Evolutionary conservation across 179 eudicot genomes (phyloP).

Genomic region (Spinacia oleracea): DNA sequence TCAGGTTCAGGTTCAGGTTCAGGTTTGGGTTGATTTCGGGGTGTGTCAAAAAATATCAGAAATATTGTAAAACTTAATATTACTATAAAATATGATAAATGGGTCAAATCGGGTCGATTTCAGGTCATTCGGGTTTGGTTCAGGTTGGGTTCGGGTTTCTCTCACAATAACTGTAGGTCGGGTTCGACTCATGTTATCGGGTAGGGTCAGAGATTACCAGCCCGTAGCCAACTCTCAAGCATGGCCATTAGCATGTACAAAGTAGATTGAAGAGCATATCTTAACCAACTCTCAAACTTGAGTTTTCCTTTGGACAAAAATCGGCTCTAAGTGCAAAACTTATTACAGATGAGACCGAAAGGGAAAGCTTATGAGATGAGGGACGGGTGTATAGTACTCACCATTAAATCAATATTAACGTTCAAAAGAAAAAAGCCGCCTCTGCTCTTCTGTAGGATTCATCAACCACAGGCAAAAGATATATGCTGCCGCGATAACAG

Average conservation of each 20-base stretch:
- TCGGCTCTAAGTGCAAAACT: not conserved
- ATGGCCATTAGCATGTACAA: not conserved
- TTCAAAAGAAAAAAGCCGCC: conserved; percentile 62
- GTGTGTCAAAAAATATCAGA: too few species aligned
- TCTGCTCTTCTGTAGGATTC: conserved; percentile 74
- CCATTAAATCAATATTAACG: conserved; percentile 38
- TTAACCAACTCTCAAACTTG: not conserved
- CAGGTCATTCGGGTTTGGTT: too few species aligned
- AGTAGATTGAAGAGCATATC: not conserved
- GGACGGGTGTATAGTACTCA: conserved; percentile 25
- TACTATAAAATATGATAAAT: too few species aligned
- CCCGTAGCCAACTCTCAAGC: not conserved
- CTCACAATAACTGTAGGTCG: too few species aligned
- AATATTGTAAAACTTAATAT: too few species aligned
- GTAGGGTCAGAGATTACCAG: too few species aligned
- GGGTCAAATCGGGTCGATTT: too few species aligned
- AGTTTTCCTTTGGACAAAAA: not conserved
- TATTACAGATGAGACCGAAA: not conserved
- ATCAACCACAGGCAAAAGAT: conserved; percentile 79
- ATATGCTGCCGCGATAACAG: conserved; percentile 79
- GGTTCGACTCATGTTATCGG: too few species aligned
- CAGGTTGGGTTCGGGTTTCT: too few species aligned
- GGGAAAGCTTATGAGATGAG: not conserved
- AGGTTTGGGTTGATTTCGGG: too few species aligned
- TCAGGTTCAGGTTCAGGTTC: too few species aligned